These are phyloP conservation scores for Handroanthus guayacan DNA, from an alignment of 257 asterid genomes.

Conservation along the genomic window DNA sequence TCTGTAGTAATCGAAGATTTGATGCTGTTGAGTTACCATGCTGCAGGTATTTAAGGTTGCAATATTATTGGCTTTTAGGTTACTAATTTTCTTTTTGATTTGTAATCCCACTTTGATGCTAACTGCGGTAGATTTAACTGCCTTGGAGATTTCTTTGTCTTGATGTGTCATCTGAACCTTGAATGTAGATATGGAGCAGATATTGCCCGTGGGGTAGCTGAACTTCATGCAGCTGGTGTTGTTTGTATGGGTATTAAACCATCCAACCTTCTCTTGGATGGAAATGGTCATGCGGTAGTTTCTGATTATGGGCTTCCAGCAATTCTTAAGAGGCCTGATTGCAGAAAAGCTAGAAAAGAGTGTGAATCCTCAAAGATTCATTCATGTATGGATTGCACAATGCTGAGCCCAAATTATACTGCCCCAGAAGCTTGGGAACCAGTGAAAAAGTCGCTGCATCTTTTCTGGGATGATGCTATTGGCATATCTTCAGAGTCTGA, in stretches of 20 bases:
- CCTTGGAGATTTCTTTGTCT: constrained; percentile 23
- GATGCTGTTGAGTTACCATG: not conserved
- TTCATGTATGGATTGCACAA: constrained; percentile 99
- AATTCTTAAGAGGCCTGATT: constrained; percentile 81
- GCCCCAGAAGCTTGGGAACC: constrained; percentile 99
- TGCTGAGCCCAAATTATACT: constrained; percentile 95
- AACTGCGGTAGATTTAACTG: constrained; percentile 21
- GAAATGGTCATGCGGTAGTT: constrained; percentile 89
- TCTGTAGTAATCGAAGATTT: constrained; percentile 1
- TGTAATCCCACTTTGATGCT: constrained; percentile 19
- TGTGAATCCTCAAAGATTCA: constrained; percentile 77
- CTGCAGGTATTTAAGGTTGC: constrained; percentile 21
- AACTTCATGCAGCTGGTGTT: constrained; percentile 98
- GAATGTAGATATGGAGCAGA: constrained; percentile 93
- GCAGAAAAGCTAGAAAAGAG: constrained; percentile 86
- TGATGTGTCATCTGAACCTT: constrained; percentile 43
- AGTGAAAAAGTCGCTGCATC: constrained; percentile 84
- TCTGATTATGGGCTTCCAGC: constrained; percentile 98
- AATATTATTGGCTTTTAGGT: constrained; percentile 21
- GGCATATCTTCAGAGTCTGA: constrained; percentile 97
- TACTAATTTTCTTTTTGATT: constrained; percentile 1
- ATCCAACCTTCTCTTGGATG: constrained; percentile 94
- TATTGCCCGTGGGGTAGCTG: constrained; percentile 98
- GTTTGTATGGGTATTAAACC: constrained; percentile 98
- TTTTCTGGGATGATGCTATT: constrained; percentile 98